Evolutionary conservation across 805 yeast species (phyloP).

Genomic region (Candida ascalaphidarum): DNA sequence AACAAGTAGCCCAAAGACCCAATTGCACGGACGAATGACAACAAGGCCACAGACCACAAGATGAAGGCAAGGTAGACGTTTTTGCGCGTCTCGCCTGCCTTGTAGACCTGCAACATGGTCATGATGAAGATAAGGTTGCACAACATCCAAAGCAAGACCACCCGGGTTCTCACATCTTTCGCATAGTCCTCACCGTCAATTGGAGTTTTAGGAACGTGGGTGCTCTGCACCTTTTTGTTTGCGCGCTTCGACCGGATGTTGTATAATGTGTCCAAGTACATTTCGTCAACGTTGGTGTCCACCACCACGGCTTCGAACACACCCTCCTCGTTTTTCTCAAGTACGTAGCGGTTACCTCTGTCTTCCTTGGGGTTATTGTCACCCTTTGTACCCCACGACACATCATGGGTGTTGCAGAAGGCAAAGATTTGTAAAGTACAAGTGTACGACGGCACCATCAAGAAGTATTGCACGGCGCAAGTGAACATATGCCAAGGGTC

Average conservation of each 20-base stretch:
- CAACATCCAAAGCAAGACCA: constrained; percentile 92
- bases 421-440: constrained; percentile 94
- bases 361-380: constrained; percentile 61
- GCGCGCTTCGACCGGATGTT: constrained; percentile 66
- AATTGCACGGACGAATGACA: constrained; percentile 72
- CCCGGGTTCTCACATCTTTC: constrained; percentile 88
- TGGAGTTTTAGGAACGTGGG: constrained; percentile 8
- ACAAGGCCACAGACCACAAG: constrained; percentile 85
- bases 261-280: constrained; percentile 66
- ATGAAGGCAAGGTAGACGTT: constrained; percentile 79
- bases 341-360: constrained; percentile 73
- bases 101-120: constrained; percentile 80
- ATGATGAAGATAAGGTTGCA: constrained; percentile 73
- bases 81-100: constrained; percentile 44
- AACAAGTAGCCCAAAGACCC: constrained; percentile 72
- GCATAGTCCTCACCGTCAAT: constrained; percentile 73
- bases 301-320: constrained; percentile 71
- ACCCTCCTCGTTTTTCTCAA: constrained; percentile 72
- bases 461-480: constrained; percentile 79
- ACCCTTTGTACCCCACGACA: constrained; percentile 99
- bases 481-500: constrained; percentile 97
- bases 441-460: constrained; percentile 84
- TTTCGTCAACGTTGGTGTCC: constrained; percentile 78
- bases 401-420: constrained; percentile 96
- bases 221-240: constrained; percentile 40